phyloP scores from a whole-genome alignment of 352 stramenopile genomes.

The Pythium brassicae region DNA sequence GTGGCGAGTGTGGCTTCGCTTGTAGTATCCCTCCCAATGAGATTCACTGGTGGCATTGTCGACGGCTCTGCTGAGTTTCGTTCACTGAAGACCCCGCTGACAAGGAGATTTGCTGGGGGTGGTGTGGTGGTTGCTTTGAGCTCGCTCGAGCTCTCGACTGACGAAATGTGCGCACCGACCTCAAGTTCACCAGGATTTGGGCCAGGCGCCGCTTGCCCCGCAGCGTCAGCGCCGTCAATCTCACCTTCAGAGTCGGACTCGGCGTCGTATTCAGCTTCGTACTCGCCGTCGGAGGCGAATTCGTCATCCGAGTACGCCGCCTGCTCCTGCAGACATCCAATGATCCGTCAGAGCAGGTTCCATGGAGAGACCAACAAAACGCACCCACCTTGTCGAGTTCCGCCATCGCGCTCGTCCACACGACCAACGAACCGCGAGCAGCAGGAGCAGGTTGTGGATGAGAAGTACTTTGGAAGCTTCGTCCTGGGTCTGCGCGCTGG shows the following conservation, averaged over 20 bases:
- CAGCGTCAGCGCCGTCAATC: slow-evolving; percentile 12
- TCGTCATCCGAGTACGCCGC: slow-evolving; percentile 47
- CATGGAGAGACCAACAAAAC: background rate
- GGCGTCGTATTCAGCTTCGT: slow-evolving; percentile 21
- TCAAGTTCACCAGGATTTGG: background rate
- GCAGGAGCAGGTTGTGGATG: background rate
- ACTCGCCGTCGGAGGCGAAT: slow-evolving; percentile 28
- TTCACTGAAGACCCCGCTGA: no score
- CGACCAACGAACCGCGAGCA: background rate
- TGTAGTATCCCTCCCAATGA: no score
- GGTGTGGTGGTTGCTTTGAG: no score
- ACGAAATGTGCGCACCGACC: background rate
- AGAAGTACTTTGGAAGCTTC: no score
- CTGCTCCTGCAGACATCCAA: slow-evolving; percentile 13
- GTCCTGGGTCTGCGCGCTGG: no score
- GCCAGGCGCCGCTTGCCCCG: background rate
- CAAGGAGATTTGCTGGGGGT: no score
- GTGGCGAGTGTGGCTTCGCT: no score
- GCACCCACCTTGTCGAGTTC: slow-evolving; percentile 13
- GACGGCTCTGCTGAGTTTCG: no score
- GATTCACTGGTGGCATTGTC: no score
- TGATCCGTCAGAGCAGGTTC: background rate
- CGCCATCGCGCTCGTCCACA: slow-evolving; percentile 13
- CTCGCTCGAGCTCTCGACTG: background rate
- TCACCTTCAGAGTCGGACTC: slow-evolving; percentile 15